phyloP scores from a whole-genome alignment of 768 basidiomycete genomes.

The Cyclocybe cylindracea region DNA sequence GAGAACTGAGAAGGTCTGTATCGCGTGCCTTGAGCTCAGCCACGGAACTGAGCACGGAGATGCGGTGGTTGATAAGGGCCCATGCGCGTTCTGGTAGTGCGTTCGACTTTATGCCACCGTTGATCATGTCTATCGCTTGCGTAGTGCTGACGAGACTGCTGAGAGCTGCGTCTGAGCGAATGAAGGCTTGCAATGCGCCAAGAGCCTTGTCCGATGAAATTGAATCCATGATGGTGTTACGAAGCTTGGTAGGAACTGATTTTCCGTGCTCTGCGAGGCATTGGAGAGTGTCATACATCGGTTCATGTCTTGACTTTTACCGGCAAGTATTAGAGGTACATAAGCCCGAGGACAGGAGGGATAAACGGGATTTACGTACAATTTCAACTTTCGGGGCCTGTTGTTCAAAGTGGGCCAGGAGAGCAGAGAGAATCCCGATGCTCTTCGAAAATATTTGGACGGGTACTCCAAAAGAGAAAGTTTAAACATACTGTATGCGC shows the following conservation, averaged over 20 bases:
- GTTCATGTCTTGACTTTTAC: conserved; percentile 50
- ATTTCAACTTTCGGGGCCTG: conserved; percentile 59
- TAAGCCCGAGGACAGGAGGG: background rate
- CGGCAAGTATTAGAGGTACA: background rate
- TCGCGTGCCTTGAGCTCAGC: conserved; percentile 46
- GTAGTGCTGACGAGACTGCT: conserved; percentile 65
- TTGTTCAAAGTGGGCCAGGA: conserved; percentile 69
- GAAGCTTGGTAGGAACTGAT: conserved; percentile 47
- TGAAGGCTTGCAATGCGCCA: conserved; percentile 46
- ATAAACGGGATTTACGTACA: conserved; percentile 27
- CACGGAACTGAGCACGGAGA: conserved; percentile 48
- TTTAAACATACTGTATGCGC: conserved; percentile 63
- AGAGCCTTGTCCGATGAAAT: conserved; percentile 52
- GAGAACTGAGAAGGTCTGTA: conserved; percentile 40
- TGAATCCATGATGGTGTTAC: conserved; percentile 48
- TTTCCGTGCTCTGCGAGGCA: conserved; percentile 69
- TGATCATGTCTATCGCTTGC: conserved; percentile 73
- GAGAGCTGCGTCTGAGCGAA: conserved; percentile 38
- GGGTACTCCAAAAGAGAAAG: background rate
- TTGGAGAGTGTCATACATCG: conserved; percentile 59
- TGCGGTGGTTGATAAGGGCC: conserved; percentile 73
- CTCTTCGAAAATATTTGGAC: conserved; percentile 38
- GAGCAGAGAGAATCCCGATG: conserved; percentile 77
- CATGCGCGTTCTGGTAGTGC: conserved; percentile 76
- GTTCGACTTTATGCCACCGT: conserved; percentile 71